Conservation (phyloP, 352 stramenopile species). For the Sclerospora graminicola region DNA sequence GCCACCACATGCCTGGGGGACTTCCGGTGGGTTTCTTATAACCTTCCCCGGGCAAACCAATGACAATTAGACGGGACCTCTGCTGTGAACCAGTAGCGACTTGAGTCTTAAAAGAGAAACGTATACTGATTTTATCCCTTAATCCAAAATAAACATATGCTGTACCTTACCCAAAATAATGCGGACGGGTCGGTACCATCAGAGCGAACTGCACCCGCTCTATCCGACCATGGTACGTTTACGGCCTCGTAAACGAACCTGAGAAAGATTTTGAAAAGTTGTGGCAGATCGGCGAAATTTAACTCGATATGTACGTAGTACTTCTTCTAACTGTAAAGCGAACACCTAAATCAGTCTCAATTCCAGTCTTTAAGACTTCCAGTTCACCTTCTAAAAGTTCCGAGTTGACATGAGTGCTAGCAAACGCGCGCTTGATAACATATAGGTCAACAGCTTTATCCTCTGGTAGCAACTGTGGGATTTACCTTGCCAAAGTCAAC, state of each 20-base stretch:
- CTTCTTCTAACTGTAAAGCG: constrained; percentile 48
- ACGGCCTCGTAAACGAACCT: constrained; percentile 79
- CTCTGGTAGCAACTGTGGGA: constrained; percentile 72
- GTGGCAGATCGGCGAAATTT: constrained; percentile 58
- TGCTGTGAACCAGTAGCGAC: too few species aligned
- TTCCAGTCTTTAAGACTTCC: not conserved
- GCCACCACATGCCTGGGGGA: too few species aligned
- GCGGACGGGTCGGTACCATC: not conserved
- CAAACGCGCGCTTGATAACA: constrained; percentile 88
- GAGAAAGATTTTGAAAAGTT: constrained; percentile 80
- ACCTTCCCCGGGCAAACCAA: too few species aligned
- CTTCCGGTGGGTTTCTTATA: too few species aligned
- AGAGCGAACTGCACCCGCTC: not conserved
- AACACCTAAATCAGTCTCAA: not conserved
- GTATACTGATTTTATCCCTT: too few species aligned
- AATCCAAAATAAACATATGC: too few species aligned
- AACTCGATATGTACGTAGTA: constrained; percentile 82
- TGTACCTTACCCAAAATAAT: too few species aligned
- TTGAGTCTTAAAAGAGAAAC: too few species aligned
- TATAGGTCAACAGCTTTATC: constrained; percentile 91
- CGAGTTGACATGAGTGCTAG: constrained; percentile 83
- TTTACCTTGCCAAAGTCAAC: constrained; percentile 82
- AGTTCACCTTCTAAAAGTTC: constrained; percentile 47
- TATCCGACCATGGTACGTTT: constrained; percentile 90
- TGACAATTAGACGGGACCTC: too few species aligned